These are phyloP conservation scores for Biscutella laevigata DNA, from an alignment of 441 rosid species.

Conservation along the genomic window DNA sequence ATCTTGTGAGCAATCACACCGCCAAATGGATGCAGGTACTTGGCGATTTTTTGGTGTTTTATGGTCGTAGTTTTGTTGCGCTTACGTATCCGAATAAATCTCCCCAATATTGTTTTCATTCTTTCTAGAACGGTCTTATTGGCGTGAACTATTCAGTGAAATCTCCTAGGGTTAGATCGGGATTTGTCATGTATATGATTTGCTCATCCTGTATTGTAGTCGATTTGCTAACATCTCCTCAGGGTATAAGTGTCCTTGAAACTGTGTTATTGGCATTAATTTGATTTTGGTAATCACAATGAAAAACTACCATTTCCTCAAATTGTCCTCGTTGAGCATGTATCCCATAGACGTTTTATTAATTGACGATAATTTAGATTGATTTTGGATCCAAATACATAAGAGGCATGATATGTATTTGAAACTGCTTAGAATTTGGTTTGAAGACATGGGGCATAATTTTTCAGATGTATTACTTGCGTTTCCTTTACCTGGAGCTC, in stretches of 20 bases:
- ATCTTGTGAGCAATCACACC: slow-evolving; percentile 44
- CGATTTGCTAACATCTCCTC: neutral
- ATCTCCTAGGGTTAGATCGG: slow-evolving; percentile 4
- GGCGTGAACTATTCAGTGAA: neutral
- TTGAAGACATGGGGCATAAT: neutral
- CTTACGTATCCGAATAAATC: neutral
- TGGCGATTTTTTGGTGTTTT: neutral
- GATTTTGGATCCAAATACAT: neutral
- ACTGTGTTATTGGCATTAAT: neutral
- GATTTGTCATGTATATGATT: slow-evolving; percentile 1
- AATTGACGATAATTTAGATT: neutral
- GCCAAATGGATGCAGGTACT: slow-evolving; percentile 99
- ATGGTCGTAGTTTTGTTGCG: neutral
- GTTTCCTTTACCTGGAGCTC: neutral
- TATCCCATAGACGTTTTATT: neutral
- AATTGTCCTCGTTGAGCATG: neutral
- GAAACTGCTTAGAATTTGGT: neutral
- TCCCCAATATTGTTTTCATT: neutral
- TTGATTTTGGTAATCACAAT: neutral
- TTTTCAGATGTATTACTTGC: neutral
- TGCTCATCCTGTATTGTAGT: neutral
- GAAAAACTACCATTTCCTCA: neutral
- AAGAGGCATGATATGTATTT: neutral
- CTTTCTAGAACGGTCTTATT: neutral
- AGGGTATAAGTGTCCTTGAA: neutral